phyloP scores from a whole-genome alignment of 2,329 filamentous ascomycete species.

The Chaetomiaceae sp. region DNA sequence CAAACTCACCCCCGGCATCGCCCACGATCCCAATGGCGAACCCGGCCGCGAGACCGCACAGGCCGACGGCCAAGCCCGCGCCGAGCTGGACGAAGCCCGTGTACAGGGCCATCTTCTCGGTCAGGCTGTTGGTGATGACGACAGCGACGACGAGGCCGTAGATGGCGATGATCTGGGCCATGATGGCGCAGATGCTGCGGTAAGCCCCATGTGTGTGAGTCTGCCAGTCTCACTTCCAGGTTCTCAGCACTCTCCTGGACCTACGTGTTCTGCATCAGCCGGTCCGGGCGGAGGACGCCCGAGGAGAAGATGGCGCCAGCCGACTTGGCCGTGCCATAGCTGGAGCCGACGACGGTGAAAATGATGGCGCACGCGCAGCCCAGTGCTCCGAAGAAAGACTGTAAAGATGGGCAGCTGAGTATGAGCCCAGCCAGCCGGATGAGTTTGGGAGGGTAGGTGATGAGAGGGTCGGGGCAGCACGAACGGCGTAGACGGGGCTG shows the following conservation, averaged over 20 bases:
- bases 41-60: slow-evolving; percentile 74
- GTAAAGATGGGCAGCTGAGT: not conserved
- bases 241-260: too few relatives aligned
- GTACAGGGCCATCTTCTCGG: slow-evolving; percentile 62
- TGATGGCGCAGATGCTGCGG: slow-evolving; percentile 92
- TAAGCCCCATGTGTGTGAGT: not conserved
- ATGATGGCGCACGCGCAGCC: slow-evolving; percentile 66
- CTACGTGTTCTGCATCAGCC: slow-evolving; percentile 18
- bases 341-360: slow-evolving; percentile 60
- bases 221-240: too few relatives aligned
- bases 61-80: slow-evolving; percentile 73
- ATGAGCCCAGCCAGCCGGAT: too few relatives aligned
- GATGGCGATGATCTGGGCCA: slow-evolving; percentile 99
- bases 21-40: slow-evolving; percentile 85
- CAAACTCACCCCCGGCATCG: slow-evolving; percentile 55
- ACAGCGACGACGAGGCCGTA: slow-evolving; percentile 86
- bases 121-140: slow-evolving; percentile 72
- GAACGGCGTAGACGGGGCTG: slow-evolving; percentile 41
- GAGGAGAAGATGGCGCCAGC: slow-evolving; percentile 96
- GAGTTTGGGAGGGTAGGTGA: too few relatives aligned
- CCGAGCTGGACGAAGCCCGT: slow-evolving; percentile 80
- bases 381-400: slow-evolving; percentile 93
- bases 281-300: slow-evolving; percentile 93
- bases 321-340: slow-evolving; percentile 98
- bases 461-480: slow-evolving; percentile 17